These are phyloP conservation scores for Populus hybrid DNA, from an alignment of 441 rosid genomes.

Conservation along the genomic window DNA sequence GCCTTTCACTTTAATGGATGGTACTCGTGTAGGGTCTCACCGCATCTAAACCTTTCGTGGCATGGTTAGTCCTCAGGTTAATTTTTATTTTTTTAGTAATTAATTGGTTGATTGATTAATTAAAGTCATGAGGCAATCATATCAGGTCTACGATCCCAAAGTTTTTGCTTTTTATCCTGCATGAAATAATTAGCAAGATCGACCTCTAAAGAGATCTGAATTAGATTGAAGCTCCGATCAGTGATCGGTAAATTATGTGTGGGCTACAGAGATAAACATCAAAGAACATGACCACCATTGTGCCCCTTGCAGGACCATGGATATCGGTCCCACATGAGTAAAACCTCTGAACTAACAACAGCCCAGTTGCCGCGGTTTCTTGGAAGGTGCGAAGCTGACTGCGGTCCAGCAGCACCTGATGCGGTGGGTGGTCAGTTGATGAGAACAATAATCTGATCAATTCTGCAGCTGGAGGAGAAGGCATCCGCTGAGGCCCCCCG, in stretches of 20 bases:
- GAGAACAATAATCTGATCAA: constrained; percentile 9
- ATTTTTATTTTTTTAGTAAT: background rate
- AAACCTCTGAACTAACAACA: background rate
- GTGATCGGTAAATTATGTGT: background rate
- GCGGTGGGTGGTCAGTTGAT: background rate
- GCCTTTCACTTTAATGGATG: constrained; percentile 5
- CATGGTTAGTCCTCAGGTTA: background rate
- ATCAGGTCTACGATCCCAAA: background rate
- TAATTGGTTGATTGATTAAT: background rate
- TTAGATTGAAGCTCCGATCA: background rate
- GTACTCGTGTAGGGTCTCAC: background rate
- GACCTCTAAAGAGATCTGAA: background rate
- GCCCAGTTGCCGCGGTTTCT: constrained; percentile 3
- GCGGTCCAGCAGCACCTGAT: constrained; percentile 13
- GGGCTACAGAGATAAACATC: background rate
- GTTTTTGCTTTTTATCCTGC: background rate
- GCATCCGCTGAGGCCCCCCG: too few relatives aligned
- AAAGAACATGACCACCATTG: background rate
- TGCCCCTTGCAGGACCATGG: constrained; percentile 8
- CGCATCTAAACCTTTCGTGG: background rate
- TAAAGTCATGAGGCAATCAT: background rate
- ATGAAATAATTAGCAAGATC: background rate
- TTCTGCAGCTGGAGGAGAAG: background rate
- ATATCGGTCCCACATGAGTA: constrained; percentile 15
- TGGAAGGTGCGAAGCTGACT: constrained; percentile 9